A percentile compares a stretch with the other conserved stretches of the same genome.
phyloP scores from a whole-genome alignment of 2,329 filamentous ascomycete genomes.

The Claviceps maximensis region DNA sequence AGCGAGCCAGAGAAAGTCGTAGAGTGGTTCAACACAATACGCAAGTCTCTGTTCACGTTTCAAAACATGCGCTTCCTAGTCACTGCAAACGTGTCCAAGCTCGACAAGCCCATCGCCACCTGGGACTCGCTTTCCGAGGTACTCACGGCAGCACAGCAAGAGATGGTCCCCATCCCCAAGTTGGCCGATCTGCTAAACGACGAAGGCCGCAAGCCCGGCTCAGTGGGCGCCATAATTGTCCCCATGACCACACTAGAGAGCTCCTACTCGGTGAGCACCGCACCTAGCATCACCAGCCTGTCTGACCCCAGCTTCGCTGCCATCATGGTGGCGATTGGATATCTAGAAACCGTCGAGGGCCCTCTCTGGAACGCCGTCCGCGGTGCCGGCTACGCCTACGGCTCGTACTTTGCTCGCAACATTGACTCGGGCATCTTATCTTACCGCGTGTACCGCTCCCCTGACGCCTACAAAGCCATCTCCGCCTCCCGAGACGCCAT shows the following conservation, averaged over 20 bases:
- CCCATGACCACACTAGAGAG: slow-evolving; percentile 90
- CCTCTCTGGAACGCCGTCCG: slow-evolving; percentile 90
- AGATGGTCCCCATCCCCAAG: slow-evolving; percentile 58
- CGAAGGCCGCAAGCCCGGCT: slow-evolving; percentile 62
- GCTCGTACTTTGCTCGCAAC: slow-evolving; percentile 64
- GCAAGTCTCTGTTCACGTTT: slow-evolving; percentile 63
- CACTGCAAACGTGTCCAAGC: slow-evolving; percentile 62
- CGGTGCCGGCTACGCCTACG: slow-evolving; percentile 87
- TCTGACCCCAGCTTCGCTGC: slow-evolving; percentile 67
- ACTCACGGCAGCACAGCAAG: slow-evolving; percentile 22
- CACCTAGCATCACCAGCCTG: slow-evolving; percentile 61
- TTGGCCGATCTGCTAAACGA: slow-evolving; percentile 59
- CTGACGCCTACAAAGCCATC: slow-evolving; percentile 80
- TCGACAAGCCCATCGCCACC: slow-evolving; percentile 60
- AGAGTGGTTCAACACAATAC: slow-evolving; percentile 62
- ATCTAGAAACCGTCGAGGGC: slow-evolving; percentile 86
- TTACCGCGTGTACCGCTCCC: slow-evolving; percentile 81
- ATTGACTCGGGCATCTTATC: slow-evolving; percentile 68
- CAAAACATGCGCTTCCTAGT: slow-evolving; percentile 79
- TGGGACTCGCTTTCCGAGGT: slow-evolving; percentile 48
- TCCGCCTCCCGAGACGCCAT: slow-evolving; percentile 63
- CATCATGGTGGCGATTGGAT: slow-evolving; percentile 76
- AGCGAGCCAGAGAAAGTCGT: slow-evolving; percentile 66
- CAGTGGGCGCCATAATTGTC: slow-evolving; percentile 61
- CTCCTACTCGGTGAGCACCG: slow-evolving; percentile 69